phyloP scores from a whole-genome alignment of 352 stramenopile species.

The Phytophthora citrophthora region DNA sequence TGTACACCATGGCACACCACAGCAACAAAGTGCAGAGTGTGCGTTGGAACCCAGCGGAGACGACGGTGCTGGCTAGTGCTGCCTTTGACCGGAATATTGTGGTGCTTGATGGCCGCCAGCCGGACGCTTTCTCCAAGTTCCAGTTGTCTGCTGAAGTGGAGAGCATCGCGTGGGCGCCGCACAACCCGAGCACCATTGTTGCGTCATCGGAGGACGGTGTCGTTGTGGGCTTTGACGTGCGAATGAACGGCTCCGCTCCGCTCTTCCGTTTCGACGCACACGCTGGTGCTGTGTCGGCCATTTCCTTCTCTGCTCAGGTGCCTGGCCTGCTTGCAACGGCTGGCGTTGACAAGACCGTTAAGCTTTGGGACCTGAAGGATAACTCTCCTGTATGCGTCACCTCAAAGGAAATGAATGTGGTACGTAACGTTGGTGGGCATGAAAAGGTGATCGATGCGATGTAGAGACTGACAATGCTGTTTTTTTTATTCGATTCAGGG shows the following conservation, averaged over 20 bases:
- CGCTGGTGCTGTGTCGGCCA: conserved; percentile 81
- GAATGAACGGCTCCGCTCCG: conserved; percentile 92
- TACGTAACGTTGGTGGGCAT: conserved; percentile 45
- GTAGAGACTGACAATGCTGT: conserved; percentile 7
- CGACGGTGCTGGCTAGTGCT: conserved; percentile 95
- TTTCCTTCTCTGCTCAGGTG: conserved; percentile 88
- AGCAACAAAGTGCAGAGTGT: conserved; percentile 98
- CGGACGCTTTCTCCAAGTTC: conserved; percentile 84
- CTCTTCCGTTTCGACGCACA: conserved; percentile 95
- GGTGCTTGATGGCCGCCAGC: conserved; percentile 93
- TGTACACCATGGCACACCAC: conserved; percentile 98
- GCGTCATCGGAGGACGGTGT: conserved; percentile 95
- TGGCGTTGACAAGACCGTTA: conserved; percentile 98
- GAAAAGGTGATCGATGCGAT: not conserved
- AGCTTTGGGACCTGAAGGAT: conserved; percentile 95
- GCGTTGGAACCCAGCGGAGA: conserved; percentile 96
- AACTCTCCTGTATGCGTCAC: conserved; percentile 80
- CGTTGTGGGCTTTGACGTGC: conserved; percentile 95
- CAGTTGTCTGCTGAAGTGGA: conserved; percentile 89
- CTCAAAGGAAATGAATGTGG: conserved; percentile 93
- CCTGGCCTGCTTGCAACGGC: conserved; percentile 96
- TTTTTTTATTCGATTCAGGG: conserved; percentile 51
- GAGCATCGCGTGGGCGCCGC: conserved; percentile 94
- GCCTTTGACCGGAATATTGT: conserved; percentile 95
- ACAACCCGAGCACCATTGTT: conserved; percentile 93